phyloP scores from a whole-genome alignment of 306 rosid species.

The Vicia sativa region DNA sequence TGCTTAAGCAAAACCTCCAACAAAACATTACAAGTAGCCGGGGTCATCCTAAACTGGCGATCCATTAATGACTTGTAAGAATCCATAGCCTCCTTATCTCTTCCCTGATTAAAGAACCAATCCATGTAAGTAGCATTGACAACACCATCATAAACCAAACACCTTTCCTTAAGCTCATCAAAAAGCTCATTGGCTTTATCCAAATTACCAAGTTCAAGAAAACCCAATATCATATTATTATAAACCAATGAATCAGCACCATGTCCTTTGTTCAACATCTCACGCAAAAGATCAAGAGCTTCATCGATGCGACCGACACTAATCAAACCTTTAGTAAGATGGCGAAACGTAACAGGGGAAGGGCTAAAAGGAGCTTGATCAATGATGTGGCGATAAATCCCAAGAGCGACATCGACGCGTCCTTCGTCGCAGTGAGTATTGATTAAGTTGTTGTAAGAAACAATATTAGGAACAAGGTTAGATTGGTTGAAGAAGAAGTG shows the following conservation, averaged over 20 bases:
- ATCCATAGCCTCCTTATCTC: constrained; percentile 84
- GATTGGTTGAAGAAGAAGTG: constrained; percentile 83
- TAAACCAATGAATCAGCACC: constrained; percentile 90
- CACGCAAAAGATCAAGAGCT: constrained; percentile 81
- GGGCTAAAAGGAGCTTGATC: constrained; percentile 80
- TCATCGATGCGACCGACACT: constrained; percentile 65
- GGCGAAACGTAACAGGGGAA: constrained; percentile 74
- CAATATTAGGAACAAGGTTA: constrained; percentile 83
- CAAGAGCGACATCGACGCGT: constrained; percentile 77
- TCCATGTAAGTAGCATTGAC: constrained; percentile 88
- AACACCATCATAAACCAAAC: constrained; percentile 90
- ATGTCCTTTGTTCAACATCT: constrained; percentile 83
- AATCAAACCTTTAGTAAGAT: constrained; percentile 80
- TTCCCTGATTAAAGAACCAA: constrained; percentile 71
- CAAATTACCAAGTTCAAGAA: constrained; percentile 62
- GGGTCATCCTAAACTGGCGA: constrained; percentile 73
- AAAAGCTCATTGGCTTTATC: constrained; percentile 84
- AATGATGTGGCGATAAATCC: constrained; percentile 67
- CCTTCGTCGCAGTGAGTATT: constrained; percentile 88
- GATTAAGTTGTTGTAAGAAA: constrained; percentile 83
- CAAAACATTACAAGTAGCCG: constrained; percentile 85
- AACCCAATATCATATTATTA: constrained; percentile 78
- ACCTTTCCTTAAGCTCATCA: constrained; percentile 88
- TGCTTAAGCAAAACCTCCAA: constrained; percentile 78
- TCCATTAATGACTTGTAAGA: constrained; percentile 73